These are phyloP conservation scores for Cordyceps cicadae DNA, from an alignment of 2,329 filamentous ascomycete genomes.

Conservation along the genomic window DNA sequence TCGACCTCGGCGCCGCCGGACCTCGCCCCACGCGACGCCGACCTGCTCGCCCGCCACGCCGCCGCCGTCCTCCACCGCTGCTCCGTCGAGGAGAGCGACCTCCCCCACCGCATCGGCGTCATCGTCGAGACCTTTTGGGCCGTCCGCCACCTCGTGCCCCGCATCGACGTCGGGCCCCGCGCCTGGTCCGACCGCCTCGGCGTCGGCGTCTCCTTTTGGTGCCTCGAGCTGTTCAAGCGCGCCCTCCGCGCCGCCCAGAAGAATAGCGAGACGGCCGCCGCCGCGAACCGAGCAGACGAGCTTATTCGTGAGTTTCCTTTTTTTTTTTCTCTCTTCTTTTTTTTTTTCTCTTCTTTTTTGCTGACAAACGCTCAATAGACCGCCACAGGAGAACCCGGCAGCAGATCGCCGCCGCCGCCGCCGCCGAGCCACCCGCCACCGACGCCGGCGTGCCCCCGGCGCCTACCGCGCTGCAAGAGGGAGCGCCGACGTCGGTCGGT, in stretches of 20 bases:
- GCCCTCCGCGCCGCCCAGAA: slow-evolving; percentile 31
- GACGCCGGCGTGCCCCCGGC: not conserved
- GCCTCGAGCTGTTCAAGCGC: slow-evolving; percentile 38
- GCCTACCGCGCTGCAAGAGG: not conserved
- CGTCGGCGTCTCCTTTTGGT: slow-evolving; percentile 42
- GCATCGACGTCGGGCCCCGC: slow-evolving; percentile 31
- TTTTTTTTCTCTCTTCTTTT: too few species aligned
- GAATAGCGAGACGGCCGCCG: slow-evolving; percentile 19
- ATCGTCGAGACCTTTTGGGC: slow-evolving; percentile 44
- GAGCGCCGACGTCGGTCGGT: not conserved
- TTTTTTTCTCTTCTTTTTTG: too few species aligned
- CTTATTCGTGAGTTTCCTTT: slow-evolving; percentile 21
- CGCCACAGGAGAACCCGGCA: not conserved
- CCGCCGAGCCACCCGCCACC: not conserved
- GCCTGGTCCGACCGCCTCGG: slow-evolving; percentile 39
- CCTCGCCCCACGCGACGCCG: slow-evolving; percentile 22
- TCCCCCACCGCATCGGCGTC: slow-evolving; percentile 35
- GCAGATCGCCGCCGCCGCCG: not conserved
- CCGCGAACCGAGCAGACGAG: slow-evolving; percentile 23
- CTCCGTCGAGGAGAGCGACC: slow-evolving; percentile 40
- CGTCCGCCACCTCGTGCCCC: slow-evolving; percentile 29
- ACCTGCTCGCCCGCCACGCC: slow-evolving; percentile 23
- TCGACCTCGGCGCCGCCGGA: slow-evolving; percentile 31
- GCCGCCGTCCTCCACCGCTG: slow-evolving; percentile 32
- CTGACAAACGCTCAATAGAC: not conserved